Evolutionary conservation across 2,329 filamentous ascomycete species (phyloP), one percentile per base, ranked within the genome.

Genomic region (Aspergillus sp.): DNA sequence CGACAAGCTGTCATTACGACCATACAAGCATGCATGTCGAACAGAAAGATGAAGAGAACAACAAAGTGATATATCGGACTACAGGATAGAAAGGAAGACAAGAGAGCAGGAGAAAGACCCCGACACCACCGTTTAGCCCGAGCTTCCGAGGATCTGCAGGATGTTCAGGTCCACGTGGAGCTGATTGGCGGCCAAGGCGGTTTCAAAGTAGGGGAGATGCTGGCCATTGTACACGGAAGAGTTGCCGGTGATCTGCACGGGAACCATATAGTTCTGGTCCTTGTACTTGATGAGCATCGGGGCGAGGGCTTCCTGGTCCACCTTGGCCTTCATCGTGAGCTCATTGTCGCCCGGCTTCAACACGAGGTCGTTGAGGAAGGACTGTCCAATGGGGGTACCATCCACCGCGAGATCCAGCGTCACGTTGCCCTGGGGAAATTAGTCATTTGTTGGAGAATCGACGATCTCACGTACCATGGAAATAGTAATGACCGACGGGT

Each of bases 401-500:
- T 74, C 72, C 44, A 80, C 72, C 38, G 72, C 72, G 53, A 85
- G 75, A 56, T 77, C 67, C 60, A 85, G 70, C 9, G 80, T 82
- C 1, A 85, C 72, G 57, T 84, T 82, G 52, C 82, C 83, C 62
- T 72, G 42, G 16, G 16, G 35, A 5, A 50, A 20, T 43, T 14
- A 35, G 32, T 57, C 45, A 54, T 57, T 54, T 24, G n/a, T 6
- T 22, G 11, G 26, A 30, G 11, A 16, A 52, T 20, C 11, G 35
- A 24, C 10, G 11, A 19, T 6, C 6, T 30, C 19, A 32, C 54
- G 16, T 67, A 75, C 73, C 74, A 86, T 73, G 41, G 72, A 68
- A 51, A 85, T 68, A 4, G 77, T 82, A 68, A 84, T 71, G 50
- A 82, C 73, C 2, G 81, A 81, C 0, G 82, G 82, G 63, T 86